Evolutionary conservation across 768 basidiomycete genomes (phyloP).

Genomic region (Mrakia hoshinonis): DNA sequence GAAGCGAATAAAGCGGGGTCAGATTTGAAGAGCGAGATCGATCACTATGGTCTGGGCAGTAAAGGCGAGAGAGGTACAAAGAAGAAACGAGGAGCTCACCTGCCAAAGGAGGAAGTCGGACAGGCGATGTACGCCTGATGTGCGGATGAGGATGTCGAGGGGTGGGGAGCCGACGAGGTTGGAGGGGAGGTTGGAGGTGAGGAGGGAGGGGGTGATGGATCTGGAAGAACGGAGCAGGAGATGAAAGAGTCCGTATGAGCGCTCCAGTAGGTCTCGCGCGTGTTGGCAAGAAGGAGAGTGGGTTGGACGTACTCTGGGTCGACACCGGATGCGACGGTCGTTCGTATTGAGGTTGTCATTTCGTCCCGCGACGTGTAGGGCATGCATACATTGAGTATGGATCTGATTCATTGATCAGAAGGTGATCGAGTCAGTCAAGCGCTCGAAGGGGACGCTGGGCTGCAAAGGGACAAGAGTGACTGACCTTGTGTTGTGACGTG

Average conservation of each 20-base stretch:
- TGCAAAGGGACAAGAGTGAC: constrained; percentile 32
- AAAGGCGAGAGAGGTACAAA: constrained; percentile 2
- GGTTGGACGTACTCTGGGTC: constrained; percentile 11
- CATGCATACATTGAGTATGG: constrained; percentile 84
- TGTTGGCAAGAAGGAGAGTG: constrained; percentile 11
- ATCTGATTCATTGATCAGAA: constrained; percentile 45
- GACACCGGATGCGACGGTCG: constrained; percentile 33
- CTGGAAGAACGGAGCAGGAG: not conserved
- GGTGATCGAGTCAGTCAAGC: not conserved
- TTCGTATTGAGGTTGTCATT: constrained; percentile 68
- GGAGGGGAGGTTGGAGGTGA: constrained; percentile 31
- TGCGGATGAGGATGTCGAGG: constrained; percentile 80
- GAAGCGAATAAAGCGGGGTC: not conserved
- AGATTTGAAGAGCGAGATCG: not conserved
- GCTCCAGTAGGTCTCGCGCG: not conserved
- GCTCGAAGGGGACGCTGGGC: not conserved
- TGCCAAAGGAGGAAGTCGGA: constrained; percentile 95
- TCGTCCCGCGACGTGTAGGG: constrained; percentile 88
- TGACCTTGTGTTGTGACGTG: constrained; percentile 62
- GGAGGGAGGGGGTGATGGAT: constrained; percentile 26
- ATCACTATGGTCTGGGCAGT: not conserved
- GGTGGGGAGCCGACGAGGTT: constrained; percentile 47
- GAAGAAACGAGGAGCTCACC: constrained; percentile 47
- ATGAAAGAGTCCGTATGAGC: not conserved
- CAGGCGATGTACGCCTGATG: constrained; percentile 77